Conservation (phyloP, 345 rosid genomes). For the Citrus glauca region DNA sequence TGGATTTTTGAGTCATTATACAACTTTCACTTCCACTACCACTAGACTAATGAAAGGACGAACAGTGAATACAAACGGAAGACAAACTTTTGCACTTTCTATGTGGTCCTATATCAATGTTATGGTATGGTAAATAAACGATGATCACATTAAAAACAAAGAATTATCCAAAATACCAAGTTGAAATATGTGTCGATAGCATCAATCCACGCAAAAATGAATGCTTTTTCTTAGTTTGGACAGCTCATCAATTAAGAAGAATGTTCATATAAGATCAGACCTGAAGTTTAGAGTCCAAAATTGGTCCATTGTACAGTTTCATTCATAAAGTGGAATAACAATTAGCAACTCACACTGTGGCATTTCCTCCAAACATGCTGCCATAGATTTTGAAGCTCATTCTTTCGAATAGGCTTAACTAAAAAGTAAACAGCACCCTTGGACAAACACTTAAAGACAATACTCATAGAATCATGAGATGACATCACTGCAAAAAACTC, state of each 20-base stretch:
- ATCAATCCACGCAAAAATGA: neutral
- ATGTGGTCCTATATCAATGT: neutral
- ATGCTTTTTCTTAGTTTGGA: neutral
- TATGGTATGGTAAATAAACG: neutral
- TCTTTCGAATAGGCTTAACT: constrained; percentile 56
- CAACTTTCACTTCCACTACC: constrained; percentile 35
- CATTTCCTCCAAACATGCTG: constrained; percentile 66
- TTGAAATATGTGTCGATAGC: constrained; percentile 2
- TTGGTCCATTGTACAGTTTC: constrained; percentile 16
- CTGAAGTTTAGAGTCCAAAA: constrained; percentile 16
- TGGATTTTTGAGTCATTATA: constrained; percentile 20
- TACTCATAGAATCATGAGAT: constrained; percentile 45
- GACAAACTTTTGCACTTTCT: neutral
- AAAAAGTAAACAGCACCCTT: constrained; percentile 60
- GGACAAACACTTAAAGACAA: constrained; percentile 56
- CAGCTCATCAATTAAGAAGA: constrained; percentile 3
- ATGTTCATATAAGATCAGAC: constrained; percentile 11
- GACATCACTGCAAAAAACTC: constrained; percentile 62
- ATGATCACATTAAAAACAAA: neutral
- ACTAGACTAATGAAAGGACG: constrained; percentile 28
- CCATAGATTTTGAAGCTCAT: constrained; percentile 60
- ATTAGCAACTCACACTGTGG: constrained; percentile 44
- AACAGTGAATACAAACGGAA: constrained; percentile 21
- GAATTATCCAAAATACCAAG: neutral
- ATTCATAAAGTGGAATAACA: constrained; percentile 15